Evolutionary conservation across 768 basidiomycete genomes (phyloP).

Genomic region (Termitomyces sp.): DNA sequence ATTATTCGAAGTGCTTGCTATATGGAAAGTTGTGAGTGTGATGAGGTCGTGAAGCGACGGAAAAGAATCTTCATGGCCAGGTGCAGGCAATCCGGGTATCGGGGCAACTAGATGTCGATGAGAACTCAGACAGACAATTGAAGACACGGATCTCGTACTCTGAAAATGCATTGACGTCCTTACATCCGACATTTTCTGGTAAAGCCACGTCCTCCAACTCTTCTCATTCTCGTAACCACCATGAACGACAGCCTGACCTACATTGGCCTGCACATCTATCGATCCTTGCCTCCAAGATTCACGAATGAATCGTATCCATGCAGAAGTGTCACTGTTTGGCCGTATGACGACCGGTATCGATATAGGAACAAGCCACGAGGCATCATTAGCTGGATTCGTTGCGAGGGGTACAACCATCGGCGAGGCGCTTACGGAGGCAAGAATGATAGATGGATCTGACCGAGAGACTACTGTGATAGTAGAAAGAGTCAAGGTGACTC

Average conservation of each 20-base stretch:
- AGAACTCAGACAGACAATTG: background rate
- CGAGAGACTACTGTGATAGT: slow-evolving; percentile 47
- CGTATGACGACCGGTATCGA: slow-evolving; percentile 46
- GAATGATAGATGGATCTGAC: slow-evolving; percentile 31
- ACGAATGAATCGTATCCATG: slow-evolving; percentile 46
- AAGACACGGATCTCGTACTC: slow-evolving; percentile 36
- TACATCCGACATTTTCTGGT: slow-evolving; percentile 40
- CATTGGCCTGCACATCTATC: slow-evolving; percentile 39
- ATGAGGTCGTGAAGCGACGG: slow-evolving; percentile 59
- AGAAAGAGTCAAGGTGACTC: slow-evolving; percentile 52
- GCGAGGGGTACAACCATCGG: slow-evolving; percentile 56
- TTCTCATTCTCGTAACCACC: slow-evolving; percentile 43
- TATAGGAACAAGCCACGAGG: slow-evolving; percentile 56
- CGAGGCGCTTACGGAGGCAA: slow-evolving; percentile 44
- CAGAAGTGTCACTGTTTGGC: slow-evolving; percentile 49
- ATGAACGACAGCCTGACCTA: slow-evolving; percentile 40
- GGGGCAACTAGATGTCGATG: slow-evolving; percentile 11
- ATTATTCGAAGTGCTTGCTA: slow-evolving; percentile 26
- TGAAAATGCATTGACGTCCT: slow-evolving; percentile 43
- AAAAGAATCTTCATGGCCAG: slow-evolving; percentile 45
- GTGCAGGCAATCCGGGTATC: slow-evolving; percentile 62
- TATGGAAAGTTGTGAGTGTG: slow-evolving; percentile 52
- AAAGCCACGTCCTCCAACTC: slow-evolving; percentile 46
- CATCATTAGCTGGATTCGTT: slow-evolving; percentile 45
- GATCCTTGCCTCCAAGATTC: slow-evolving; percentile 56